phyloP scores from a whole-genome alignment of 1,284 basidiomycete genomes.

The Boletus calvinii region DNA sequence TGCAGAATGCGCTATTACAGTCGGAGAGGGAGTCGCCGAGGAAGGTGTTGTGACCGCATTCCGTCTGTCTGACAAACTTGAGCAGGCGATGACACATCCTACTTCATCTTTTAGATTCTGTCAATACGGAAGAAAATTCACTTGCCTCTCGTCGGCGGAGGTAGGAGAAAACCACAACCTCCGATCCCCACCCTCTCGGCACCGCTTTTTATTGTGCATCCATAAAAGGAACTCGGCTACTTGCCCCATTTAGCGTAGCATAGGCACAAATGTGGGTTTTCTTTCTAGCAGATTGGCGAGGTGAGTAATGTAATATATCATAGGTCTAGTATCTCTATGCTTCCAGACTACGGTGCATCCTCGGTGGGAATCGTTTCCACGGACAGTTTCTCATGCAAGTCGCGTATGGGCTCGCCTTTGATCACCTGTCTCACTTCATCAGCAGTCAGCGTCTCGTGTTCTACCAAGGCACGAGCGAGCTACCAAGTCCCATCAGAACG shows the following conservation, averaged over 20 bases:
- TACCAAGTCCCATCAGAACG: conserved; percentile 32
- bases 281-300: no score
- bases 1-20: conserved; percentile 48
- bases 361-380: conserved; percentile 42
- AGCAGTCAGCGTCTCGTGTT: conserved; percentile 89
- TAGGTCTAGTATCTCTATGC: no score
- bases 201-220: conserved; percentile 3
- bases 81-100: conserved; percentile 66
- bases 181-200: not conserved
- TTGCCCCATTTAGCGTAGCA: no score
- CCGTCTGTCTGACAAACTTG: conserved; percentile 47
- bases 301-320: no score
- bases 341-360: not conserved
- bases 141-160: conserved; percentile 58
- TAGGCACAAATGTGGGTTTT: no score
- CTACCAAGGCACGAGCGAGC: conserved; percentile 86
- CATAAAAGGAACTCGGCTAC: not conserved
- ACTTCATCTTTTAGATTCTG: not conserved
- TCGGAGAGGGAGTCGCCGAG: conserved; percentile 52
- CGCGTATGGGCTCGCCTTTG: conserved; percentile 74
- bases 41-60: conserved; percentile 58
- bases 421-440: conserved; percentile 87
- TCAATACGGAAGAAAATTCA: conserved; percentile 10
- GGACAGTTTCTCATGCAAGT: conserved; percentile 60
- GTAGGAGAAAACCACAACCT: conserved; percentile 43